Base-by-base conservation (phyloP, 2,329 filamentous ascomycete genomes). In the Cladosporium oxysporum region DNA sequence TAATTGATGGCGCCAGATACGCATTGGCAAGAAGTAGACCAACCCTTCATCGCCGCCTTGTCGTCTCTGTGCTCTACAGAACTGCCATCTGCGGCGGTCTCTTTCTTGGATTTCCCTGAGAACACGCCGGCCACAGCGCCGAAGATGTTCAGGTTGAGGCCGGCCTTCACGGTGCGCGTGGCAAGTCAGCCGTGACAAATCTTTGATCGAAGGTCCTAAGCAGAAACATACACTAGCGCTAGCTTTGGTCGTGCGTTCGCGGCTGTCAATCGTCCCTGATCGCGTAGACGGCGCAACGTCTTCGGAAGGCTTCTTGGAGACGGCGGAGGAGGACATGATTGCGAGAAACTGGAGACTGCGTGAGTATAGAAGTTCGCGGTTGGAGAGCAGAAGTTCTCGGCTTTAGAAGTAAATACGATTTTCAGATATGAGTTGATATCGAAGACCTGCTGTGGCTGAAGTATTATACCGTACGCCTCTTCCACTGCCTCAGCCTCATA, bases 91-190 rank as follows among this genome's bases (percentile, higher is more conserved):
- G 70, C 68, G 21, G 64, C 64, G 21, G 69, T 72, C 62, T 74
- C 69, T 66, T 76, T 76, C 61, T 70, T 73, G 16, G 71, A 73
- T 68, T 76, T 77, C 65, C 73, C 68, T 4, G 71, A 73, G 68
- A 78, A 77, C 18, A 72, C 72, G 44, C 76, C 76, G 29, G 73
- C 68, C 44, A 78, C 49, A 7, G 76, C 76, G 55, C 73, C 76
- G 66, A 77, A 76, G 64, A 78, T 67, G 69, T 78, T 77, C 21
- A 78, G 70, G 58, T 78, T 78, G 28, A 78, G 67, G n/a, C 76
- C 76, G 33, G 75, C 75, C 76, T 78, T 44, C n/a, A 28, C 23
- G n/a, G 35, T 28, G 60, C 23, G 49, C 28, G n/a, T 33, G 53
- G n/a, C 41, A 21, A 47, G 41, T 47, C 41, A 47, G 41, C 6